These are phyloP conservation scores for Epichloe scottii DNA, from an alignment of 2,329 filamentous ascomycete genomes.

Conservation along the genomic window DNA sequence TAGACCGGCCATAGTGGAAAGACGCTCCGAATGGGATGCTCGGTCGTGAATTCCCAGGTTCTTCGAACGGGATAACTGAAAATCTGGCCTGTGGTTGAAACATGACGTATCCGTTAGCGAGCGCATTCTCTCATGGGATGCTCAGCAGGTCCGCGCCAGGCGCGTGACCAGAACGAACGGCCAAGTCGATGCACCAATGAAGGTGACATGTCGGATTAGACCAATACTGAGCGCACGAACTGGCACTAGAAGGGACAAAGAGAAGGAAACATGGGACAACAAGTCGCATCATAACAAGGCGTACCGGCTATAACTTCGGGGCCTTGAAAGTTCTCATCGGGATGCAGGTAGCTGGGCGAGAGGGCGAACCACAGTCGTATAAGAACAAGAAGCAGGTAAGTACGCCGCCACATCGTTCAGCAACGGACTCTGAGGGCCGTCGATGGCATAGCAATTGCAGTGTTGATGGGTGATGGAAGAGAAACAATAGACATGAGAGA, in stretches of 20 bases:
- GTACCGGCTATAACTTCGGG: slow-evolving; percentile 93
- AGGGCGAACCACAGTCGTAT: slow-evolving; percentile 89
- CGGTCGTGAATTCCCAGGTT: slow-evolving; percentile 93
- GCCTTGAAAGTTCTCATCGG: slow-evolving; percentile 97
- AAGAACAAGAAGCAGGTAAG: slow-evolving; percentile 72
- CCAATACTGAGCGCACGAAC: background rate
- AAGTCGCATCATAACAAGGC: slow-evolving; percentile 17
- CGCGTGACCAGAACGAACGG: background rate
- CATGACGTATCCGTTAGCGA: background rate
- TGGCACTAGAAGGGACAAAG: background rate
- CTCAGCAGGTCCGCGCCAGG: background rate
- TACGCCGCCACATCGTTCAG: slow-evolving; percentile 71
- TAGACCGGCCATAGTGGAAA: slow-evolving; percentile 96
- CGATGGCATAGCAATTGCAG: slow-evolving; percentile 16
- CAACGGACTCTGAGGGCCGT: slow-evolving; percentile 5
- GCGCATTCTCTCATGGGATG: background rate
- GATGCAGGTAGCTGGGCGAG: slow-evolving; percentile 91
- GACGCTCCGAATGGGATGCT: slow-evolving; percentile 81
- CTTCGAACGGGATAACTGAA: slow-evolving; percentile 81
- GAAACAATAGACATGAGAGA: slow-evolving; percentile 10
- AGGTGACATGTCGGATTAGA: background rate
- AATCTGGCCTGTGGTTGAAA: slow-evolving; percentile 55
- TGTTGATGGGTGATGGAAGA: slow-evolving; percentile 8
- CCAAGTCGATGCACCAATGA: background rate
- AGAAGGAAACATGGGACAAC: background rate